phyloP scores from a whole-genome alignment of 169 alveolate genomes.

The Eimeria falciformis region DNA sequence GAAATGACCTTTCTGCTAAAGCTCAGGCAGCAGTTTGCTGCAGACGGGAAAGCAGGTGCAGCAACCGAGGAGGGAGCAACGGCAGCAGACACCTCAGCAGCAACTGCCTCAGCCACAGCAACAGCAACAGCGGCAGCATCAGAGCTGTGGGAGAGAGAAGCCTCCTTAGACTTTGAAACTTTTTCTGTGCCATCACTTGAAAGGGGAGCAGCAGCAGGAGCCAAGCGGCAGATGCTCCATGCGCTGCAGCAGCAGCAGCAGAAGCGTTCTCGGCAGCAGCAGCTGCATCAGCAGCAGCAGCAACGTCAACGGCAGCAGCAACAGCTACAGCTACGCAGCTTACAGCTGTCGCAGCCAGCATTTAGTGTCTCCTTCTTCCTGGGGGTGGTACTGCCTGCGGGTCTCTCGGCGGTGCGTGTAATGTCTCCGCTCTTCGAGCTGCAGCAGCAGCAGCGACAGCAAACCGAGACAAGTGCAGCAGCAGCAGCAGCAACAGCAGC shows the following conservation, averaged over 20 bases:
- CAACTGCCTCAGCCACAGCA: not conserved
- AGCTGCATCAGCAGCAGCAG: slow-evolving; percentile 38
- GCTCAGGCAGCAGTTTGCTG: slow-evolving; percentile 61
- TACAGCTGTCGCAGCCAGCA: slow-evolving; percentile 56
- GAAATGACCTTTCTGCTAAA: slow-evolving; percentile 27
- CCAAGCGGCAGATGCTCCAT: slow-evolving; percentile 21
- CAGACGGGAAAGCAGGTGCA: not conserved
- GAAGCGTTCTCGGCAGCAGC: slow-evolving; percentile 22
- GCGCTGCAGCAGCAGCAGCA: slow-evolving; percentile 31
- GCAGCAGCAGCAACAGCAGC: slow-evolving; percentile 22
- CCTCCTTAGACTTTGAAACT: too few species aligned
- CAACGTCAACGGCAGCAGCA: not conserved
- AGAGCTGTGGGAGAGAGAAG: too few species aligned
- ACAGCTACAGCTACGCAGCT: not conserved
- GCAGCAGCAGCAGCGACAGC: slow-evolving; percentile 53
- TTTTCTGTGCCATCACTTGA: not conserved
- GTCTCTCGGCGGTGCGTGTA: slow-evolving; percentile 27
- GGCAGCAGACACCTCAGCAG: slow-evolving; percentile 32
- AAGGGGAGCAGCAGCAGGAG: slow-evolving; percentile 8
- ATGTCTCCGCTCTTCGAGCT: slow-evolving; percentile 49
- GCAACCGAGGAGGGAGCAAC: slow-evolving; percentile 9
- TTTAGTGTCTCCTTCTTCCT: slow-evolving; percentile 31
- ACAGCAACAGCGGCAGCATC: not conserved
- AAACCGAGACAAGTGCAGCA: not conserved
- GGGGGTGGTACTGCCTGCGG: slow-evolving; percentile 48